Percentiles rank a stretch among this genome's conserved stretches.
Evolutionary conservation across 192 early-diverging fungal genomes (phyloP).

Genomic region (Neocallimastix lanati): DNA sequence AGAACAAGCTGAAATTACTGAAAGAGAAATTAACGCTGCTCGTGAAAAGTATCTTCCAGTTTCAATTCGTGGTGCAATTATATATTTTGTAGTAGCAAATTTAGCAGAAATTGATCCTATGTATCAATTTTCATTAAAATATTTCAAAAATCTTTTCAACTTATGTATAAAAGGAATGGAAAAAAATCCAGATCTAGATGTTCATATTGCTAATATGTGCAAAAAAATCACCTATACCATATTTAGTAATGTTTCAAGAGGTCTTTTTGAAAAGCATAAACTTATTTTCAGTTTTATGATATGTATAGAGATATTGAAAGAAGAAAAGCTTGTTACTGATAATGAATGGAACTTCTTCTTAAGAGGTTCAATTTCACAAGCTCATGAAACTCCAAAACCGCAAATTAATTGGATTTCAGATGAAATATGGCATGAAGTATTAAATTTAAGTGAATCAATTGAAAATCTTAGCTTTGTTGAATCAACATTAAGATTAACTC

Average conservation of each 20-base stretch:
- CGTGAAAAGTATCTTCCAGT: slow-evolving; percentile 39
- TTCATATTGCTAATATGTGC: not conserved
- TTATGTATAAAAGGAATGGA: slow-evolving; percentile 16
- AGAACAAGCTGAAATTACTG: slow-evolving; percentile 29
- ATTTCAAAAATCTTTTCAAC: slow-evolving; percentile 43
- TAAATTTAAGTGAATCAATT: slow-evolving; percentile 13
- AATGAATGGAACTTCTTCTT: slow-evolving; percentile 42
- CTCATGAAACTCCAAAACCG: slow-evolving; percentile 15
- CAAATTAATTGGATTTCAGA: slow-evolving; percentile 15
- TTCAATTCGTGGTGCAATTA: slow-evolving; percentile 34
- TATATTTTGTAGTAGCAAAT: slow-evolving; percentile 43
- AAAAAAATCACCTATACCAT: not conserved
- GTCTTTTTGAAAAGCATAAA: slow-evolving; percentile 1
- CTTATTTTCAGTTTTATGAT: slow-evolving; percentile 4
- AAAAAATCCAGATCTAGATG: not conserved
- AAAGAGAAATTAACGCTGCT: slow-evolving; percentile 34
- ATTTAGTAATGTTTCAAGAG: slow-evolving; percentile 3
- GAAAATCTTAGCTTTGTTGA: slow-evolving; percentile 1
- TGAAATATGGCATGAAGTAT: slow-evolving; percentile 30
- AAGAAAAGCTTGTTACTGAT: not conserved
- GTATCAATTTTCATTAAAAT: slow-evolving; percentile 46
- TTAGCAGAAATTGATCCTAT: slow-evolving; percentile 36
- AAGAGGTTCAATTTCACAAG: slow-evolving; percentile 17
- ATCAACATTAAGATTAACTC: not conserved
- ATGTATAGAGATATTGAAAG: slow-evolving; percentile 1